These are phyloP conservation scores for Plectranthus barbatus DNA, from an alignment of 257 asterid species.

Conservation along the genomic window DNA sequence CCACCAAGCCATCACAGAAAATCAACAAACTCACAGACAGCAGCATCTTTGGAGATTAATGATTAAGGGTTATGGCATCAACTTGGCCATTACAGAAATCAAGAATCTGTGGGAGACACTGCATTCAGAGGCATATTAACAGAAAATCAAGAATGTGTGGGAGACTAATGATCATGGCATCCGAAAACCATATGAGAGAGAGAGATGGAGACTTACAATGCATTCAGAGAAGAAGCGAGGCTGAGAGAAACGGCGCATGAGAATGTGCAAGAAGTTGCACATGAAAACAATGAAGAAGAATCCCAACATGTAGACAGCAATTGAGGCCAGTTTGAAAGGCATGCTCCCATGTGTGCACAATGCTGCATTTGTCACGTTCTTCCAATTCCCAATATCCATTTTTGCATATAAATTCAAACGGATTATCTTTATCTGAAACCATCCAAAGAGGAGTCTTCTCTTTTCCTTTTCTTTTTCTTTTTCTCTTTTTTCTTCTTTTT, in stretches of 20 bases:
- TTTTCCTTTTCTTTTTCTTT: neutral
- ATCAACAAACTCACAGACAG: too few relatives aligned
- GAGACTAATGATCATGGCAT: too few relatives aligned
- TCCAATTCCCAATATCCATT: slow-evolving; percentile 28
- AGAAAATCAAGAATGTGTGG: too few relatives aligned
- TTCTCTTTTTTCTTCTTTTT: too few relatives aligned
- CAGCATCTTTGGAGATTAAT: too few relatives aligned
- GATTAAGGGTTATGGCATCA: neutral
- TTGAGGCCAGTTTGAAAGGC: slow-evolving; percentile 42
- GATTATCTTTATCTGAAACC: neutral
- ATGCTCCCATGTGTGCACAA: slow-evolving; percentile 36
- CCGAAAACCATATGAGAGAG: neutral
- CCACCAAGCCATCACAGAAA: too few relatives aligned
- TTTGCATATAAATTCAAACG: neutral
- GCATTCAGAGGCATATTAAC: too few relatives aligned
- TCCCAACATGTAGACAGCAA: slow-evolving; percentile 71
- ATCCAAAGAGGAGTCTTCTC: neutral
- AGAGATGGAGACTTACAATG: slow-evolving; percentile 34
- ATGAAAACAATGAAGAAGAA: slow-evolving; percentile 72
- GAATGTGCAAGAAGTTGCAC: slow-evolving; percentile 67
- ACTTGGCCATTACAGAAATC: slow-evolving; percentile 16
- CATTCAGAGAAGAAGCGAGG: slow-evolving; percentile 78
- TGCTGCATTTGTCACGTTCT: slow-evolving; percentile 28
- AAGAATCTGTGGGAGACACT: neutral
- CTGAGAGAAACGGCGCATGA: slow-evolving; percentile 62